These are phyloP conservation scores for Crithidia fasciculata DNA, from an alignment of 208 protist species.

Conservation along the genomic window DNA sequence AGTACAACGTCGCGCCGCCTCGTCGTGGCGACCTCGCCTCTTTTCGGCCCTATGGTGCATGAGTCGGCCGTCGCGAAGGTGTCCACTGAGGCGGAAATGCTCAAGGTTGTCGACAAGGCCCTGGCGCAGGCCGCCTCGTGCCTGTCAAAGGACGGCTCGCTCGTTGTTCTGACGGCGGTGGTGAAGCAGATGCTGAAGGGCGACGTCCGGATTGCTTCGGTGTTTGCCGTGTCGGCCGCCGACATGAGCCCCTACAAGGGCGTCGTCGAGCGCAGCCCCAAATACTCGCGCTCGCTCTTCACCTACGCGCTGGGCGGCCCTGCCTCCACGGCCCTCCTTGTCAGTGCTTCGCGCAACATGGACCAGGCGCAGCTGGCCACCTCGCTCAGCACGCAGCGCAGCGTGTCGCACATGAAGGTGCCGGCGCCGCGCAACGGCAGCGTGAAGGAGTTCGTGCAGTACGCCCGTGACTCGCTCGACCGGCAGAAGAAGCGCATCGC, in stretches of 20 bases:
- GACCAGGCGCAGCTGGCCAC: constrained; percentile 29
- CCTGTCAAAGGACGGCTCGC: constrained; percentile 28
- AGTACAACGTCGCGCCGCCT: constrained; percentile 23
- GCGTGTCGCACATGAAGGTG: constrained; percentile 39
- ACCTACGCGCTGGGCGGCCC: constrained; percentile 49
- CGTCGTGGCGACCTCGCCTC: constrained; percentile 53
- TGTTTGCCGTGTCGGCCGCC: constrained; percentile 43
- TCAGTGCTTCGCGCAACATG: constrained; percentile 35
- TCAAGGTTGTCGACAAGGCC: constrained; percentile 28
- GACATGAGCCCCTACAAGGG: constrained; percentile 47
- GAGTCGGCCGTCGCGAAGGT: constrained; percentile 33
- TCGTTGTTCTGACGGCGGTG: constrained; percentile 57
- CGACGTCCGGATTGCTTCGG: constrained; percentile 56
- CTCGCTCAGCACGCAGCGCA: constrained; percentile 45
- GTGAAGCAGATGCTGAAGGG: constrained; percentile 47
- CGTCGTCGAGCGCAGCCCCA: constrained; percentile 33
- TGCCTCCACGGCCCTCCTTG: constrained; percentile 47
- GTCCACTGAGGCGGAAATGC: constrained; percentile 29
- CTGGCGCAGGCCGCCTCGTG: constrained; percentile 36
- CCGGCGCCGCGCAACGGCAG: constrained; percentile 47
- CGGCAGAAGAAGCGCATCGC: constrained; percentile 33
- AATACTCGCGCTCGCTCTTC: constrained; percentile 52
- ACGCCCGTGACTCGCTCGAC: constrained; percentile 28
- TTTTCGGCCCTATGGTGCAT: constrained; percentile 51
- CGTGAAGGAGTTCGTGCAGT: constrained; percentile 59